Base-by-base conservation (phyloP, 2,329 filamentous ascomycete genomes). In the Trichoderma arundinaceum region DNA sequence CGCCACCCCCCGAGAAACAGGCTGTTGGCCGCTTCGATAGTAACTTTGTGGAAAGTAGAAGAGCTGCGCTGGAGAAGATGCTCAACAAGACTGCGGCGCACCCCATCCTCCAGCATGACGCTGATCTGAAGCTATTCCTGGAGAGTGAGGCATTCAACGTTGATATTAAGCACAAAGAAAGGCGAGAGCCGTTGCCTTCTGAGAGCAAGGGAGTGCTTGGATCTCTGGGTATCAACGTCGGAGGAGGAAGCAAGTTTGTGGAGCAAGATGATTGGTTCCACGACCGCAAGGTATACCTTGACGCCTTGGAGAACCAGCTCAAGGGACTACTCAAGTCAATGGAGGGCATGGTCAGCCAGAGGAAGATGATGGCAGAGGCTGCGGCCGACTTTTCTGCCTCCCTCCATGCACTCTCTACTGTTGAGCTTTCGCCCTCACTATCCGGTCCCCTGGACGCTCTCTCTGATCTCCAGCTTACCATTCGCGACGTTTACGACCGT, bases 221-320 rank as follows among this genome's bases (percentile, higher is more conserved):
- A 72, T 92, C 90, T 15, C 84, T 97, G 62, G 92, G 92, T 22
- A 85, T 95, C 68, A 91, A 85, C 68, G 88, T 94, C 32, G 91
- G 94, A 35, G 86, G 88, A 66, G 84, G 88, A 62, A 89, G 85
- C 72, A 99, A 99, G 78, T 99, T 99, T 79, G 88, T 99, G 44
- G 95, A 99, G 79, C 95, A 98, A 75, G 95, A 99, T 76, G 95
- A 99, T 80, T 99, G 94, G 95, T 99, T 99, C 80, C 94, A 99
- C 72, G 95, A 99, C 71, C 92, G 95, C 68, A 92, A 90, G 73
- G 87, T 98, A 64, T 99, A 99, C 74, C 86, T 99, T 10, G 95
- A 99, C 76, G 94, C 94, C 4, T 84, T 98, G 43, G 94, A 98
- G 75, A 93, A 88, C 72, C 94, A 98, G 77, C 84, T 97, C 67